Evolutionary conservation across 345 rosid species (phyloP).

Genomic region (Alliaria petiolata): DNA sequence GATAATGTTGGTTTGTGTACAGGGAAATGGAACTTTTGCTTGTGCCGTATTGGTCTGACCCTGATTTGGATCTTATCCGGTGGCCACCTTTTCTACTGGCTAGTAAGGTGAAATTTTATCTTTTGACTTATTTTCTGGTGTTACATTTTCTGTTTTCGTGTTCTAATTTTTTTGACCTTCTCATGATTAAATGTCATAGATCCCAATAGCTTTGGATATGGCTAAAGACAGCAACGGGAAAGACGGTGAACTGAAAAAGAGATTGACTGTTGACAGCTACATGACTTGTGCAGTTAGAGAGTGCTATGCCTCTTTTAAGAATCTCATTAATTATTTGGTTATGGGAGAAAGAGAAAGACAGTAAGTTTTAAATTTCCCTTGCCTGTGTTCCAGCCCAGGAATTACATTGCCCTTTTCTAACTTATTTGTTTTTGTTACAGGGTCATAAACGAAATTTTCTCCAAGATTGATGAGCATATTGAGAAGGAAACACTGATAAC

Average conservation of each 20-base stretch:
- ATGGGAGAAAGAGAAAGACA: conserved; percentile 39
- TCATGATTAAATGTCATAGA: conserved; percentile 29
- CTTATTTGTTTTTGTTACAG: conserved; percentile 37
- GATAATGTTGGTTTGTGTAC: conserved; percentile 10
- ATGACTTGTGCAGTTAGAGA: conserved; percentile 54
- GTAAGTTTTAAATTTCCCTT: conserved; percentile 30
- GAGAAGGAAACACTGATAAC: conserved; percentile 31
- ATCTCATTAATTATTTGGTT: conserved; percentile 44
- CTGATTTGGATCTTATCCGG: conserved; percentile 43
- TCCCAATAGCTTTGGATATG: conserved; percentile 66
- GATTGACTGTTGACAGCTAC: conserved; percentile 43
- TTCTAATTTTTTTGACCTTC: background rate
- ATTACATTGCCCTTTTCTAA: background rate
- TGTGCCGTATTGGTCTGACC: conserved; percentile 56
- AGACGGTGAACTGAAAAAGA: conserved; percentile 50
- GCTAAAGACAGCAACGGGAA: conserved; percentile 54
- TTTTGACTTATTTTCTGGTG: background rate
- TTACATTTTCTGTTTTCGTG: background rate
- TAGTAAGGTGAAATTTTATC: conserved; percentile 42
- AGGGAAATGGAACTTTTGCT: conserved; percentile 56
- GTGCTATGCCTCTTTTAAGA: conserved; percentile 53
- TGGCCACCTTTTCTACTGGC: conserved; percentile 68
- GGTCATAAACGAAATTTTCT: conserved; percentile 52
- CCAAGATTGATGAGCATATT: conserved; percentile 47
- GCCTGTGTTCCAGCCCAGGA: background rate